Base-by-base conservation (phyloP, 345 rosid genomes). In the Toxicodendron radicans region DNA sequence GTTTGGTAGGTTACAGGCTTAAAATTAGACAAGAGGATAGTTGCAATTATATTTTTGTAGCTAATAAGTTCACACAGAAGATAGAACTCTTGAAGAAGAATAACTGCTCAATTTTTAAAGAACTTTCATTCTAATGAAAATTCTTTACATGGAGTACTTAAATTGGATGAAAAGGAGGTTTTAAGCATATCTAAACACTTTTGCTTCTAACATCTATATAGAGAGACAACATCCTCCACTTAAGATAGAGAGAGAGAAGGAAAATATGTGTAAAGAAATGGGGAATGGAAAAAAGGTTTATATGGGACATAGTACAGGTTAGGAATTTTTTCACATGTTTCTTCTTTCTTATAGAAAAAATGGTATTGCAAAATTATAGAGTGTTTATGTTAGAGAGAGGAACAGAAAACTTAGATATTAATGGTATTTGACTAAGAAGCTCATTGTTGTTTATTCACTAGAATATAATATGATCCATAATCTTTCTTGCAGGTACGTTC, bases 401-500 rank as follows among this genome's bases (percentile, higher is more conserved):
- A 71, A 11, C 21, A 18, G 17, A 57, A 46, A 71, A 23, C 33
- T 16, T 43, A 7, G 17, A 61, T 73, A 24, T 53, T 1, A 1
- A 35, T 73, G 70, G 0, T 51, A 10, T 52, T 23, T 48, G 30
- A 32, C 18, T 16, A n/a, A 14, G 12, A 13, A 62, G 60, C n/a
- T 33, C 35, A 32, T 72, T 61, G 52, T 35, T 20, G 61, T 8
- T 72, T 11, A 49, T 62, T 49, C 52, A 20, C 11, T 51, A 52
- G 1, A 5, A 33, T 16, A 58, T 35, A 3, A 61, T 72, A 11
- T 35, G 45, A 33, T 49, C 8, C 13, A 5, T 17, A 51, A 73
- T 85, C 33, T 65, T 56, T 68, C 62, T 81, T 64, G 30, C 86
- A 92, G 99, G 78, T 93, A 95, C 79, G 88, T 95, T 7, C 90